A percentile compares a stretch with the other conserved stretches of the same genome.
These are phyloP conservation scores for Jackrogersella minutella DNA, from an alignment of 495 filamentous ascomycete genomes.

Conservation along the genomic window DNA sequence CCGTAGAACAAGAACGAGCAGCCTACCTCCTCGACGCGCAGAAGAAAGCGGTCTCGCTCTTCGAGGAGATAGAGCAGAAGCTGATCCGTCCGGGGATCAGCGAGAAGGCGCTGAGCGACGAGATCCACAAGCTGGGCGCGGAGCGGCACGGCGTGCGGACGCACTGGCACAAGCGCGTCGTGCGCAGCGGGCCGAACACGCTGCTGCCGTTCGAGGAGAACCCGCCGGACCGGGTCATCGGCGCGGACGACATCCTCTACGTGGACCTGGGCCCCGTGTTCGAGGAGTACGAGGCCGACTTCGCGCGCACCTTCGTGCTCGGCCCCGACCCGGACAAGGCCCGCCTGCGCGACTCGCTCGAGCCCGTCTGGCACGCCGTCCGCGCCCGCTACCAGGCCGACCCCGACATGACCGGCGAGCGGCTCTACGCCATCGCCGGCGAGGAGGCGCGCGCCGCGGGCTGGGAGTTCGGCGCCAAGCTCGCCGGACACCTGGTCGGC, in stretches of 20 bases:
- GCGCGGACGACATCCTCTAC: slow-evolving; percentile 58
- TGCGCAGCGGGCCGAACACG: slow-evolving; percentile 60
- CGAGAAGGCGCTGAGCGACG: slow-evolving; percentile 57
- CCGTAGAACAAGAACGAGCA: slow-evolving; percentile 37
- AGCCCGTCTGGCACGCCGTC: slow-evolving; percentile 54
- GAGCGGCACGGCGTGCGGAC: slow-evolving; percentile 55
- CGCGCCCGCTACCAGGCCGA: slow-evolving; percentile 47
- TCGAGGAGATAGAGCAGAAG: slow-evolving; percentile 57
- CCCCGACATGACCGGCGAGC: slow-evolving; percentile 54
- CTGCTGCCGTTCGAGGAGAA: slow-evolving; percentile 56
- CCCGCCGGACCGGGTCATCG: slow-evolving; percentile 58
- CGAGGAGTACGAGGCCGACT: slow-evolving; percentile 61
- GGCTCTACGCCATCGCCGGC: slow-evolving; percentile 52
- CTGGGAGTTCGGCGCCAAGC: slow-evolving; percentile 53
- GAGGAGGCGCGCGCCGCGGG: slow-evolving; percentile 40
- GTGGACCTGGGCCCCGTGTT: slow-evolving; percentile 62
- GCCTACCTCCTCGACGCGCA: slow-evolving; percentile 54
- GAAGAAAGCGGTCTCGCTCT: slow-evolving; percentile 54
- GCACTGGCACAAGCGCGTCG: slow-evolving; percentile 62
- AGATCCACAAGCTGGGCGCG: slow-evolving; percentile 56
- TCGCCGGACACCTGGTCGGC: slow-evolving; percentile 54
- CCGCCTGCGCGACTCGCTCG: slow-evolving; percentile 53
- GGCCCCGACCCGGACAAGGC: slow-evolving; percentile 56
- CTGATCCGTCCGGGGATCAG: slow-evolving; percentile 56
- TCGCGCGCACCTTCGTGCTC: slow-evolving; percentile 46